These are phyloP conservation scores for Hemileccinum rubropunctum DNA, from an alignment of 768 basidiomycete species.

Conservation along the genomic window DNA sequence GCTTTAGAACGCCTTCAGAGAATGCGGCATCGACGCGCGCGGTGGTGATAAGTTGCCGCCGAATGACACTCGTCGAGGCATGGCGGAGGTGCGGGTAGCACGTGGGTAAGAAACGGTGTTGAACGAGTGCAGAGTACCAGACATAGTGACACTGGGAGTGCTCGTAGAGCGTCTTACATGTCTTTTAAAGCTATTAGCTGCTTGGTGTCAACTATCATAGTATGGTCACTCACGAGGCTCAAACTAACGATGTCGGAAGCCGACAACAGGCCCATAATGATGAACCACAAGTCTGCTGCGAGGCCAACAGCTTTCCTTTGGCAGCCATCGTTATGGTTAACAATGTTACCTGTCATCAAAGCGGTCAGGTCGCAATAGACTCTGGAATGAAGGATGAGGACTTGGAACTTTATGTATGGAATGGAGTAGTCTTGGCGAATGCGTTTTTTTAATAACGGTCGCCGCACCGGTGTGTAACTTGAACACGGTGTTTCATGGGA, in stretches of 20 bases:
- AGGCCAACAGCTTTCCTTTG: conserved; percentile 7
- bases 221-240: conserved; percentile 21
- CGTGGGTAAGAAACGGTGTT: conserved; percentile 23
- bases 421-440: background rate
- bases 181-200: conserved; percentile 12
- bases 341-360: background rate
- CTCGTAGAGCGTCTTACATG: conserved; percentile 22
- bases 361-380: background rate
- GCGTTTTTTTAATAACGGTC: conserved; percentile 7
- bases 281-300: conserved; percentile 28
- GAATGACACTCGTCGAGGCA: conserved; percentile 20
- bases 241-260: conserved; percentile 24
- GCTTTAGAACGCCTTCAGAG: conserved; percentile 9
- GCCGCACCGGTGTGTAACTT: background rate
- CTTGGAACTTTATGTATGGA: background rate
- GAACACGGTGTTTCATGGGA: conserved; percentile 6
- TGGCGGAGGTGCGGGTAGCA: conserved; percentile 25
- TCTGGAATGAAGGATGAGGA: background rate
- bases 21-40: conserved; percentile 23
- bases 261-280: conserved; percentile 28
- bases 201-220: too few species aligned
- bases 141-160: conserved; percentile 26
- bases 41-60: conserved; percentile 22
- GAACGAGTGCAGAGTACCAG: conserved; percentile 24
- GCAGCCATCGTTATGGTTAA: background rate